A percentile compares a stretch with the other conserved stretches of the same genome.
Evolutionary conservation across 1,284 basidiomycete genomes (phyloP).

Genomic region (Ganoderma leucocontextum): DNA sequence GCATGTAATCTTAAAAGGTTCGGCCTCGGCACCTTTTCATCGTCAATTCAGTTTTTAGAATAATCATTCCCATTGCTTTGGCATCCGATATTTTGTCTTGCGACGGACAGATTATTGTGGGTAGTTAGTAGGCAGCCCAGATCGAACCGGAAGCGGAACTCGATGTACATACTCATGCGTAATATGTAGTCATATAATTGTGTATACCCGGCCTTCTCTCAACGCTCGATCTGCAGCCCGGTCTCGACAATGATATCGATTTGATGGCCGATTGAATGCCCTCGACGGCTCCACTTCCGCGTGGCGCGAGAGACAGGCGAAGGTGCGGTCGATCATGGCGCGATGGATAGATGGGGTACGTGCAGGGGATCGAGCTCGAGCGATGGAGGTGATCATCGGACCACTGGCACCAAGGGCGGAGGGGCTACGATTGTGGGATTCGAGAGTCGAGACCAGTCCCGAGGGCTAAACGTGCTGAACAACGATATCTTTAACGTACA

Average conservation of each 20-base stretch:
- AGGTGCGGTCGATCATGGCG: neutral
- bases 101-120: neutral
- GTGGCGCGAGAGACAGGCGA: neutral
- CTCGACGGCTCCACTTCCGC: neutral
- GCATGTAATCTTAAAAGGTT: slow-evolving; percentile 3
- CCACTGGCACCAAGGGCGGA: neutral
- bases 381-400: neutral
- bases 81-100: neutral
- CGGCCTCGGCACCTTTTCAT: neutral
- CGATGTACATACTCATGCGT: neutral
- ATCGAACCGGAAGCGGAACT: neutral
- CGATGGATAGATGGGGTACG: neutral
- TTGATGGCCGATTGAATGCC: neutral
- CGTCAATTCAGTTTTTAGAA: neutral
- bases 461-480: neutral
- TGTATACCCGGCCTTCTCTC: neutral
- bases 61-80: neutral
- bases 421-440: neutral
- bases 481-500: neutral
- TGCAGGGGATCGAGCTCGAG: neutral
- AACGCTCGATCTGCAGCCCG: too few species aligned
- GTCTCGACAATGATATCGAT: neutral
- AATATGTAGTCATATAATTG: neutral
- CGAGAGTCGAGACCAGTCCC: neutral
- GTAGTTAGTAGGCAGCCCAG: neutral